A percentile compares a stretch with the other conserved stretches of the same genome.
These are phyloP conservation scores for Salinomyces thailandicus DNA, from an alignment of 2,329 filamentous ascomycete genomes.

Conservation along the genomic window DNA sequence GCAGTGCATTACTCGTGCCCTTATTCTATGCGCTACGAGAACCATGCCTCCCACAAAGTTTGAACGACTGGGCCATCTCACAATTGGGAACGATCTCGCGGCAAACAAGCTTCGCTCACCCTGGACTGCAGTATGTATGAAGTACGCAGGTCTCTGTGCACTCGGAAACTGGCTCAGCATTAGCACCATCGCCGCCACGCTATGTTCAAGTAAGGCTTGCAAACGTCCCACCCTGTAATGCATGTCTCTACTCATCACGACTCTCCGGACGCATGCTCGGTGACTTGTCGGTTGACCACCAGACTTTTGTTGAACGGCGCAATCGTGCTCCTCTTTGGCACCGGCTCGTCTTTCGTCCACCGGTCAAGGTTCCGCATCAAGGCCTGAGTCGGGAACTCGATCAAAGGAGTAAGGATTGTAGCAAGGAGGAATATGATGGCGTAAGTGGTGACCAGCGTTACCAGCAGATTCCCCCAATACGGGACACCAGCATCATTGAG, in stretches of 20 bases:
- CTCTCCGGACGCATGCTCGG: background rate
- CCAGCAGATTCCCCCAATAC: constrained; percentile 27
- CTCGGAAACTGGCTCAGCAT: too few species aligned
- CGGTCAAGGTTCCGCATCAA: constrained; percentile 12
- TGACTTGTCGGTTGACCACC: background rate
- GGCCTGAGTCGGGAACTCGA: constrained; percentile 13
- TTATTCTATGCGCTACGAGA: background rate
- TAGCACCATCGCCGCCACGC: too few species aligned
- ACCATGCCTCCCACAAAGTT: too few species aligned
- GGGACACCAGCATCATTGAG: constrained; percentile 22
- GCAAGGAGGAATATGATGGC: constrained; percentile 12
- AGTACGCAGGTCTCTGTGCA: too few species aligned
- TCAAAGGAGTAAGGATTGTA: constrained; percentile 7
- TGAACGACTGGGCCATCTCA: too few species aligned
- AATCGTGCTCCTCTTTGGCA: constrained; percentile 10
- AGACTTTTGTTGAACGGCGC: constrained; percentile 11
- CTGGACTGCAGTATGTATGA: too few species aligned
- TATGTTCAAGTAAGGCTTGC: too few species aligned
- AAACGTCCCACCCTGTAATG: background rate
- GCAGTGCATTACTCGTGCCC: background rate
- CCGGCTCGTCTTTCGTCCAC: constrained; percentile 12
- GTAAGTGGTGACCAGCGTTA: constrained; percentile 29
- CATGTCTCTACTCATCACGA: background rate
- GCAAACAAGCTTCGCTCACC: too few species aligned
- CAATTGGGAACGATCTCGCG: too few species aligned